Evolutionary conservation across 805 yeast species (phyloP).

Genomic region (Teunomyces kruisii): DNA sequence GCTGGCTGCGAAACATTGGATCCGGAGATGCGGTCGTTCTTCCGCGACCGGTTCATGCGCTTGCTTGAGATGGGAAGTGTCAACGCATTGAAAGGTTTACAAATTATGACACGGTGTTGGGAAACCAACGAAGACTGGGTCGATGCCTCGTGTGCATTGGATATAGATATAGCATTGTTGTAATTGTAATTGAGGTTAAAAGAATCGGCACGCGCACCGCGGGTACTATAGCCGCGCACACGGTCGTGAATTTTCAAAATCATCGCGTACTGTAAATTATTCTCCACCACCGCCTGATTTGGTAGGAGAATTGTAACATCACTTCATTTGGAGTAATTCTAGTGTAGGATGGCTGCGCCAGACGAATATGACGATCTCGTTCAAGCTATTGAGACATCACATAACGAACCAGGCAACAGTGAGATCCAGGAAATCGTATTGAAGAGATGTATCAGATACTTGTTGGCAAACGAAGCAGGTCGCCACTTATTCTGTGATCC

Average conservation of each 20-base stretch:
- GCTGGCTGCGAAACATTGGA: slow-evolving; percentile 59
- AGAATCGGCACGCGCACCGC: too few species aligned
- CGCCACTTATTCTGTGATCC: slow-evolving; percentile 62
- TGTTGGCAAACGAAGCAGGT: slow-evolving; percentile 15
- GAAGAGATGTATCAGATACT: slow-evolving; percentile 22
- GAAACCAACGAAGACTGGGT: slow-evolving; percentile 52
- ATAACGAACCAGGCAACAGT: slow-evolving; percentile 26
- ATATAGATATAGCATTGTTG: slow-evolving; percentile 46
- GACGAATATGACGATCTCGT: slow-evolving; percentile 24
- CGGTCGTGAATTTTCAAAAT: not conserved
- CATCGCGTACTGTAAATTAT: not conserved
- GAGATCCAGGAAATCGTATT: slow-evolving; percentile 27
- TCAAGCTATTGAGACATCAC: slow-evolving; percentile 22
- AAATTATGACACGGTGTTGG: slow-evolving; percentile 56
- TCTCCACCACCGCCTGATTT: too few species aligned
- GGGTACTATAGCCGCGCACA: too few species aligned
- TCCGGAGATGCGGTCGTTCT: slow-evolving; percentile 32
- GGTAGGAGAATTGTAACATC: not conserved
- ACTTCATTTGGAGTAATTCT: not conserved
- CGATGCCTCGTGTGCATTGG: slow-evolving; percentile 40
- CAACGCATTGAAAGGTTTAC: slow-evolving; percentile 45
- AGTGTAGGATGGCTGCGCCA: slow-evolving; percentile 13
- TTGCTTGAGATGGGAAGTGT: slow-evolving; percentile 45
- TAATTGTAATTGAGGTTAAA: slow-evolving; percentile 14
- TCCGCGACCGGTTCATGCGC: slow-evolving; percentile 37